These are phyloP conservation scores for Metschnikowia reukaufii DNA, from an alignment of 805 yeast species.

Conservation along the genomic window DNA sequence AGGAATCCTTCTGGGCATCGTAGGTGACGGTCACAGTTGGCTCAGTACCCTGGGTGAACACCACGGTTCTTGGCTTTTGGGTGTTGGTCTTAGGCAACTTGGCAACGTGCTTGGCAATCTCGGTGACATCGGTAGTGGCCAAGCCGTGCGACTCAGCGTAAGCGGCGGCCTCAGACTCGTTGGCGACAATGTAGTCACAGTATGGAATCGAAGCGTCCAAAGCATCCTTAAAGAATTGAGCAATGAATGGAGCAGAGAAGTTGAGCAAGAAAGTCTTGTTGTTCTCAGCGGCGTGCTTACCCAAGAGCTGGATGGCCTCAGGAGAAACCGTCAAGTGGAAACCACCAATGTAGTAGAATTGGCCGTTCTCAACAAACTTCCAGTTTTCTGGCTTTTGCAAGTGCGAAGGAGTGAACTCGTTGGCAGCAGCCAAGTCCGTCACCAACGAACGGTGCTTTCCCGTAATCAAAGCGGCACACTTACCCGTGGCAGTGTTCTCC, in stretches of 20 bases:
- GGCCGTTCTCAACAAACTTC: slow-evolving; percentile 77
- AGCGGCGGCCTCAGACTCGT: slow-evolving; percentile 95
- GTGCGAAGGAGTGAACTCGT: slow-evolving; percentile 89
- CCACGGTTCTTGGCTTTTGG: slow-evolving; percentile 73
- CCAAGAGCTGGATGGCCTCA: slow-evolving; percentile 85
- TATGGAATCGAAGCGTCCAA: slow-evolving; percentile 77
- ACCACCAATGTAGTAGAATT: slow-evolving; percentile 93
- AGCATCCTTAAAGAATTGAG: slow-evolving; percentile 92
- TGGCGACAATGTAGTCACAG: slow-evolving; percentile 89
- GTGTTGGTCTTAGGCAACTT: slow-evolving; percentile 71
- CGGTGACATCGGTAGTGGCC: slow-evolving; percentile 57
- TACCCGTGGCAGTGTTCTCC: slow-evolving; percentile 81
- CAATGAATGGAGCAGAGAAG: slow-evolving; percentile 95
- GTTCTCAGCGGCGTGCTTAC: slow-evolving; percentile 84
- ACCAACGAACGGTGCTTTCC: slow-evolving; percentile 89
- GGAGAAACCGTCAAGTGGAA: slow-evolving; percentile 98
- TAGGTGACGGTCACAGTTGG: slow-evolving; percentile 79
- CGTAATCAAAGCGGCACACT: slow-evolving; percentile 93
- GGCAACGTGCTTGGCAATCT: slow-evolving; percentile 82
- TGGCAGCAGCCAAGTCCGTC: slow-evolving; percentile 97
- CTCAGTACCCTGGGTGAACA: slow-evolving; percentile 94
- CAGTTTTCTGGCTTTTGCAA: slow-evolving; percentile 88
- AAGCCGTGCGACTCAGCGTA: slow-evolving; percentile 85
- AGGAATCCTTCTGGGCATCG: slow-evolving; percentile 47
- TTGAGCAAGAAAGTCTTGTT: slow-evolving; percentile 80